A percentile compares a stretch with the other conserved stretches of the same genome.
phyloP scores from a whole-genome alignment of 805 yeast species.

The Ogataea populi-albae region DNA sequence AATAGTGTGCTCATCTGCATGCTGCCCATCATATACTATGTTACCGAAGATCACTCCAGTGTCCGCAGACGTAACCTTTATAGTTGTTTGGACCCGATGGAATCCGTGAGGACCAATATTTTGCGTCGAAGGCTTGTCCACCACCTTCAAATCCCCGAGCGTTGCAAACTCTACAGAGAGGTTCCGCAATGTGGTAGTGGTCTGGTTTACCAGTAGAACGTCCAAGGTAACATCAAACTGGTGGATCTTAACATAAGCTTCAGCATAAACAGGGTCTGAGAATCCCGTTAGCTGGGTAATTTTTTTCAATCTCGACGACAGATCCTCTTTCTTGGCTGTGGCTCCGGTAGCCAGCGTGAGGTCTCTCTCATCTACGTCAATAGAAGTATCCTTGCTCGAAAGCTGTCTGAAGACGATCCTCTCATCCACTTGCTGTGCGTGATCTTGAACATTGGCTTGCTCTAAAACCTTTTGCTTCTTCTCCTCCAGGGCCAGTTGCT shows the following conservation, averaged over 20 bases:
- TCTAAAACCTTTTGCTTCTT: conserved; percentile 53
- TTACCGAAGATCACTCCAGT: conserved; percentile 98
- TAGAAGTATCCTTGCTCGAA: conserved; percentile 41
- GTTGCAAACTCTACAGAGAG: conserved; percentile 94
- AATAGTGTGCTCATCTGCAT: conserved; percentile 83
- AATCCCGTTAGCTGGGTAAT: conserved; percentile 96
- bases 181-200: conserved; percentile 85
- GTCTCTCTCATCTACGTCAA: conserved; percentile 56
- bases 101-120: conserved; percentile 98
- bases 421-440: conserved; percentile 77
- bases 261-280: conserved; percentile 97
- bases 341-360: conserved; percentile 52
- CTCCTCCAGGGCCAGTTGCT: conserved; percentile 62
- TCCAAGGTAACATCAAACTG: conserved; percentile 95
- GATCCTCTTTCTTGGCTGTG: conserved; percentile 51
- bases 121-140: conserved; percentile 84
- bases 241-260: conserved; percentile 92
- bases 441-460: conserved; percentile 55
- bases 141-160: conserved; percentile 90
- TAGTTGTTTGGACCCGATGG: conserved; percentile 82
- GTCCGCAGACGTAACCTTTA: conserved; percentile 95
- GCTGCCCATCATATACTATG: conserved; percentile 93
- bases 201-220: conserved; percentile 91
- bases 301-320: conserved; percentile 78
- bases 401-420: conserved; percentile 78